A percentile compares a stretch with the other conserved stretches of the same genome.
Conservation (phyloP, 73 alveolate species). For the Paramecium primaurelia region DNA sequence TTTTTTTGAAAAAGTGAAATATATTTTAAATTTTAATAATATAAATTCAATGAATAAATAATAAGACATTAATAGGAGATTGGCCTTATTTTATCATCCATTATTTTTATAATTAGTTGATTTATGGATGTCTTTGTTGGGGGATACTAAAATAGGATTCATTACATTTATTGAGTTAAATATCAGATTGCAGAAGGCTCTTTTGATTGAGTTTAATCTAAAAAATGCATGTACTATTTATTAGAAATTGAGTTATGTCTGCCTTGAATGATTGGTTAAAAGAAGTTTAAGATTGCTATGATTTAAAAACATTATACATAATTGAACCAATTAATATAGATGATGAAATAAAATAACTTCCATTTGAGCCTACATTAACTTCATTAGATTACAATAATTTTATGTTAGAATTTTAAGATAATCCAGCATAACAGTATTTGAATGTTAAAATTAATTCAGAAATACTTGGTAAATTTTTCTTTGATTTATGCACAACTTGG, state of each 20-base stretch:
- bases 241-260: slow-evolving; percentile 37
- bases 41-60: slow-evolving; percentile 14
- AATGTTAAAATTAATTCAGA: slow-evolving; percentile 51
- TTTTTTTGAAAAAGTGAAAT: too few relatives aligned
- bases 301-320: slow-evolving; percentile 3
- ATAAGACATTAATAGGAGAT: slow-evolving; percentile 54
- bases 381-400: slow-evolving; percentile 17
- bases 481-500: slow-evolving; percentile 63
- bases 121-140: not conserved
- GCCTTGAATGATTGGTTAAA: slow-evolving; percentile 63
- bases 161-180: slow-evolving; percentile 27
- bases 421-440: slow-evolving; percentile 36
- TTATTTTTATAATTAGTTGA: slow-evolving; percentile 44
- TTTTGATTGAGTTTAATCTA: slow-evolving; percentile 29
- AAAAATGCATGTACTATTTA: slow-evolving; percentile 52
- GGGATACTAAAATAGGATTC: slow-evolving; percentile 15
- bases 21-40: not conserved
- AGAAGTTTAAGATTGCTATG: slow-evolving; percentile 55
- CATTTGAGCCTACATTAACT: slow-evolving; percentile 33
- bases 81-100: slow-evolving; percentile 60
- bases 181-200: slow-evolving; percentile 25
- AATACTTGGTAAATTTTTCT: slow-evolving; percentile 47
- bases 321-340: slow-evolving; percentile 20
- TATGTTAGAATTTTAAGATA: slow-evolving; percentile 45
- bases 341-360: not conserved